Conservation (phyloP, 371 early-diverging fungal genomes). For the Haplosporangium sp. region DNA sequence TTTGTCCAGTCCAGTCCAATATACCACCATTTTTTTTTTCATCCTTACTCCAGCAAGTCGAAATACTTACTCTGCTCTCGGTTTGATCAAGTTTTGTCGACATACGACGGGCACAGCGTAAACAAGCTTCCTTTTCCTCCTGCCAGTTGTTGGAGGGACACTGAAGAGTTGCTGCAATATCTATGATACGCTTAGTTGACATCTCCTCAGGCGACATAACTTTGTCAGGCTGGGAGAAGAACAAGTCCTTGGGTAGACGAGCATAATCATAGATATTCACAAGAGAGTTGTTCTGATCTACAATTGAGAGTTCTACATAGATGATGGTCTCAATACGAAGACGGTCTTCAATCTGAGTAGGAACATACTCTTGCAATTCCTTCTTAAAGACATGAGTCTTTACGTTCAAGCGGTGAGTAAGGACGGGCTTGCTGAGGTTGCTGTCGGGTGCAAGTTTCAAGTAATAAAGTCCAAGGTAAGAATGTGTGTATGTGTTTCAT, state of each 20-base stretch:
- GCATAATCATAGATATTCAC: constrained; percentile 33
- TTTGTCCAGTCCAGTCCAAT: too few species aligned
- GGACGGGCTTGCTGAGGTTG: not conserved
- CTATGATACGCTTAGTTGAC: constrained; percentile 32
- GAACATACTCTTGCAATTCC: constrained; percentile 45
- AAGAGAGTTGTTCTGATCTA: constrained; percentile 13
- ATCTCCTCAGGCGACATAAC: constrained; percentile 29
- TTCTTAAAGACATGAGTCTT: constrained; percentile 48
- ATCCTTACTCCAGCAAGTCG: too few species aligned
- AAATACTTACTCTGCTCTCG: constrained; percentile 36
- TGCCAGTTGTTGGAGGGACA: constrained; percentile 33
- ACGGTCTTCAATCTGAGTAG: constrained; percentile 34
- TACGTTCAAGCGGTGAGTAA: constrained; percentile 29
- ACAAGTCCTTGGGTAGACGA: constrained; percentile 33
- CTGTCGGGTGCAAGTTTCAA: too few species aligned
- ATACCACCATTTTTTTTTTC: too few species aligned
- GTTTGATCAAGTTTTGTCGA: constrained; percentile 29
- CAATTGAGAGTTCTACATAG: constrained; percentile 42
- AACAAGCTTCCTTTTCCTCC: constrained; percentile 33
- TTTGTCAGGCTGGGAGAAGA: constrained; percentile 28
- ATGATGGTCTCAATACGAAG: constrained; percentile 51
- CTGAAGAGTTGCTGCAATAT: constrained; percentile 7
- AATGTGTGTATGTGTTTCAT: not conserved
- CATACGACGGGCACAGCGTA: constrained; percentile 44
- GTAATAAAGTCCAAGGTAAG: too few species aligned